Percentiles rank a stretch among this genome's conserved stretches.
phyloP scores from a whole-genome alignment of 768 basidiomycete species.

The Paxillus involutus region DNA sequence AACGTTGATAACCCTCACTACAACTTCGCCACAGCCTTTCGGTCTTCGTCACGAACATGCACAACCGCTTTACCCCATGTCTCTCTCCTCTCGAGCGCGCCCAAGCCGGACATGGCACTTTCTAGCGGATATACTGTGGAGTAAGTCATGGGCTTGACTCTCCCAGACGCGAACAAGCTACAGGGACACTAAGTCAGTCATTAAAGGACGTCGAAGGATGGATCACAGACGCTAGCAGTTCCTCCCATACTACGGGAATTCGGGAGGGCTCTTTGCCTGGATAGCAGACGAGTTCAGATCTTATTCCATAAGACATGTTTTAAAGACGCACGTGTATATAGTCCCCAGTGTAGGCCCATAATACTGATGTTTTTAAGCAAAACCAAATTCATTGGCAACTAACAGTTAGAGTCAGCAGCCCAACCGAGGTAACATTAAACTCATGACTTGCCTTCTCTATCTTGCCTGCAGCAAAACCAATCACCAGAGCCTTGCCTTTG shows the following conservation, averaged over 20 bases:
- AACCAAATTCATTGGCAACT: constrained; percentile 84
- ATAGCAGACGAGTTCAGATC: background rate
- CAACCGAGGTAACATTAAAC: background rate
- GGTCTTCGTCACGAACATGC: constrained; percentile 54
- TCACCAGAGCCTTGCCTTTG: constrained; percentile 90
- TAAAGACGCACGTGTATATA: constrained; percentile 58
- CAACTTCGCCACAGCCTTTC: constrained; percentile 40
- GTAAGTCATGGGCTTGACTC: constrained; percentile 70
- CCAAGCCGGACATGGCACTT: constrained; percentile 61
- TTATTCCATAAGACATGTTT: background rate
- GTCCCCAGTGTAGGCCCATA: constrained; percentile 87
- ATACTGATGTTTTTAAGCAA: constrained; percentile 85
- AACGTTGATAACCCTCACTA: constrained; percentile 12
- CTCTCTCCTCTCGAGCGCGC: constrained; percentile 75
- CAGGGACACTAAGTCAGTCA: constrained; percentile 4
- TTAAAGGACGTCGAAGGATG: background rate
- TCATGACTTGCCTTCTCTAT: constrained; percentile 19
- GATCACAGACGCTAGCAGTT: constrained; percentile 56
- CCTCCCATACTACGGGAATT: constrained; percentile 70
- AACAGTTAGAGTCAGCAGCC: constrained; percentile 1
- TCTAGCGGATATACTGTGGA: constrained; percentile 69
- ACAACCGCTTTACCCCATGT: constrained; percentile 93
- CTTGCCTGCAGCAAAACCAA: constrained; percentile 56
- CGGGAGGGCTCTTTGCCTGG: constrained; percentile 65
- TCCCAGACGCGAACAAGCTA: constrained; percentile 69